Percentiles rank a stretch among this genome's conserved stretches.
phyloP scores from a whole-genome alignment of 2,329 filamentous ascomycete species.

The Chaetomium sp. region DNA sequence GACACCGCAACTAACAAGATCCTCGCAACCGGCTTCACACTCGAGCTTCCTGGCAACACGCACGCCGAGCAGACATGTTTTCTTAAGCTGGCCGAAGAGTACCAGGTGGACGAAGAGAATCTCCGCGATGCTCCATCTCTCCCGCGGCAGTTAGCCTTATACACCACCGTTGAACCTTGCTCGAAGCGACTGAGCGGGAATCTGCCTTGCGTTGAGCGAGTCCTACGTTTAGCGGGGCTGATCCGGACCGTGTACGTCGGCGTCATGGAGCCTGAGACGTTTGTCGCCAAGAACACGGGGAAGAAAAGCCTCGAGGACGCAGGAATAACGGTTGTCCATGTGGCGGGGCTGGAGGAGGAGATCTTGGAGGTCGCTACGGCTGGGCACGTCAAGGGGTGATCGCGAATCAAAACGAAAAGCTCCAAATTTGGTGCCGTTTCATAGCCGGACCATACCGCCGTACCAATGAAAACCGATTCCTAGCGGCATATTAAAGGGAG shows the following conservation, averaged over 20 bases:
- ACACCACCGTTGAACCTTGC: constrained; percentile 91
- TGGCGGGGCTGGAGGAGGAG: constrained; percentile 69
- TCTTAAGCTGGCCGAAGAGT: constrained; percentile 56
- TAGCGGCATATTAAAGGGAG: no score
- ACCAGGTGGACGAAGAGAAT: constrained; percentile 45
- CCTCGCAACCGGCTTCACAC: constrained; percentile 78
- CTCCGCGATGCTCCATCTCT: constrained; percentile 41
- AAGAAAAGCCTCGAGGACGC: constrained; percentile 61
- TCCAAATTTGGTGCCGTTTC: no score
- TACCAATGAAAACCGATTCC: no score
- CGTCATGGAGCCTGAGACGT: constrained; percentile 82
- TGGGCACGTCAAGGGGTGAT: constrained; percentile 51
- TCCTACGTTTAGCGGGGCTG: constrained; percentile 54
- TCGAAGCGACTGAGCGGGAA: constrained; percentile 68
- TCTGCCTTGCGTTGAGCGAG: constrained; percentile 69
- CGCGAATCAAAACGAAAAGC: not conserved
- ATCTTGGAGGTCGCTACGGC: constrained; percentile 78
- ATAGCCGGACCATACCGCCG: no score
- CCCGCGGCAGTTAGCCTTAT: constrained; percentile 56
- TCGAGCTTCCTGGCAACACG: constrained; percentile 87
- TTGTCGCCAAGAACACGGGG: constrained; percentile 77
- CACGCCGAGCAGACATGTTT: constrained; percentile 94
- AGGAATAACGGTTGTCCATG: constrained; percentile 66
- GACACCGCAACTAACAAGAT: constrained; percentile 50
- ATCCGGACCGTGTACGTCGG: constrained; percentile 81